Evolutionary conservation across 2,329 filamentous ascomycete species (phyloP).

Genomic region (Annulohypoxylon truncatum): DNA sequence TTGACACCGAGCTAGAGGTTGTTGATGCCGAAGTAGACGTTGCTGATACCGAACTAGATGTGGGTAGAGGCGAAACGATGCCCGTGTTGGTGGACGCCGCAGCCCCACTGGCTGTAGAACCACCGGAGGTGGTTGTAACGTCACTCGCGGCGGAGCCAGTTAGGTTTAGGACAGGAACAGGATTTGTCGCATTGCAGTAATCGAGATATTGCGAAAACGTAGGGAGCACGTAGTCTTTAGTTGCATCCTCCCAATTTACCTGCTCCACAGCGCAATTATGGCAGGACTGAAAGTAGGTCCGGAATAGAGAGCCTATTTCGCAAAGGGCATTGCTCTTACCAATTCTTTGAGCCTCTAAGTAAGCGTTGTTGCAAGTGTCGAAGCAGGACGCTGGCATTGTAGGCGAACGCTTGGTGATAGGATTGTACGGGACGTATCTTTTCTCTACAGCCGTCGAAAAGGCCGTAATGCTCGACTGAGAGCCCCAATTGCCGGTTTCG

Average conservation of each 20-base stretch:
- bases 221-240: slow-evolving; percentile 51
- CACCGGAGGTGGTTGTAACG: slow-evolving; percentile 23
- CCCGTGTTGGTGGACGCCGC: slow-evolving; percentile 33
- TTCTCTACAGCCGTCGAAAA: slow-evolving; percentile 28
- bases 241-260: slow-evolving; percentile 43
- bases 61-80: slow-evolving; percentile 23
- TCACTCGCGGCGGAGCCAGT: slow-evolving; percentile 22
- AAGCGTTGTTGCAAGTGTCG: slow-evolving; percentile 63
- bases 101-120: slow-evolving; percentile 36
- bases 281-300: slow-evolving; percentile 53
- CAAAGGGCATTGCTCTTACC: slow-evolving; percentile 65
- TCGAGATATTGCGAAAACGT: slow-evolving; percentile 58
- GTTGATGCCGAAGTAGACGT: no score
- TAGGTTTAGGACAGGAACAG: not conserved
- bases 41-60: not conserved
- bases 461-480: slow-evolving; percentile 61
- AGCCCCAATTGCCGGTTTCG: slow-evolving; percentile 67
- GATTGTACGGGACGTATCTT: slow-evolving; percentile 34
- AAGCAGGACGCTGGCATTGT: slow-evolving; percentile 63
- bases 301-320: slow-evolving; percentile 55
- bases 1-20: not conserved
- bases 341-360: slow-evolving; percentile 56
- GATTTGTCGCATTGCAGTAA: slow-evolving; percentile 55
- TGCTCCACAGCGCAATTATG: slow-evolving; percentile 54
- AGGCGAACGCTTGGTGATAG: slow-evolving; percentile 55